Conservation (phyloP, 805 yeast species). For the Candida loeiensis region DNA sequence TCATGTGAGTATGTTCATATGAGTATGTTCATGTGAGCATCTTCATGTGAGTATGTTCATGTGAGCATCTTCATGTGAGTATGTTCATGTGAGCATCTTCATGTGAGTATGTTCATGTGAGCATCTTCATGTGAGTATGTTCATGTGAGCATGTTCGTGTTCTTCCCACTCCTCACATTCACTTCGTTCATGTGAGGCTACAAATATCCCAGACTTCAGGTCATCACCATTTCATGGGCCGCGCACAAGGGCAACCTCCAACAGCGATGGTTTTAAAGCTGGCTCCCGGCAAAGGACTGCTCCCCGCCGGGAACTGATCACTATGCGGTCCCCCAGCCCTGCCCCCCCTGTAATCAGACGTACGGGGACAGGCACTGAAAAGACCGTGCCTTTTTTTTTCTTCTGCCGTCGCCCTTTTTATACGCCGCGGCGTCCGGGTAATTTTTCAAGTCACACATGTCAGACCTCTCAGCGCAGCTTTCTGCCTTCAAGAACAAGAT, state of each 20-base stretch:
- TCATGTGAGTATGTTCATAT: no score
- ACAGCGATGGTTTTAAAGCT: conserved; percentile 98
- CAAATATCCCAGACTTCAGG: conserved; percentile 19
- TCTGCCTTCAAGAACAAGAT: conserved; percentile 45
- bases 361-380: not conserved
- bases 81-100: no score
- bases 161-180: not conserved
- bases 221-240: conserved; percentile 22
- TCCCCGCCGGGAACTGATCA: conserved; percentile 14
- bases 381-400: not conserved
- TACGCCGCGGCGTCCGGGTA: conserved; percentile 5
- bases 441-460: conserved; percentile 14
- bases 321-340: conserved; percentile 19
- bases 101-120: no score
- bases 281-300: conserved; percentile 27
- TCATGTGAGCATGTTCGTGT: no score
- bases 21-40: no score
- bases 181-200: not conserved
- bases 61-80: no score
- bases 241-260: conserved; percentile 77
- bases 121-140: no score
- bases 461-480: conserved; percentile 41
- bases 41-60: no score
- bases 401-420: not conserved
- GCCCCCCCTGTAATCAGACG: conserved; percentile 1